Evolutionary conservation across 768 basidiomycete genomes (phyloP).

Genomic region (Heimioporus sp.): DNA sequence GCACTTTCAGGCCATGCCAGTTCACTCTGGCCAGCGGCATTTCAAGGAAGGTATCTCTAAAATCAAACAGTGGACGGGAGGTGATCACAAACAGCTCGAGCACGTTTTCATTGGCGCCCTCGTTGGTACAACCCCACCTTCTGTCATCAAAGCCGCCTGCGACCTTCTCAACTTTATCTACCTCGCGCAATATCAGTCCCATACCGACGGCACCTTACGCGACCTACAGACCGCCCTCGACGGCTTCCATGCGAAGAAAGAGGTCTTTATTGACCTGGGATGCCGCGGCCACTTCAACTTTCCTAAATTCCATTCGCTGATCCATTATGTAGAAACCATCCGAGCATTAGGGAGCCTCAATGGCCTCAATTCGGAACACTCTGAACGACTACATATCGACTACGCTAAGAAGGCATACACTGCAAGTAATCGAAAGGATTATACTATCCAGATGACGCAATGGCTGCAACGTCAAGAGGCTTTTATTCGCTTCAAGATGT

Average conservation of each 20-base stretch:
- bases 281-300: too few species aligned
- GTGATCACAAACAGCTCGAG: slow-evolving; percentile 1
- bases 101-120: background rate
- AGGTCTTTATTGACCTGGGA: too few species aligned
- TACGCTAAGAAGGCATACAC: slow-evolving; percentile 33
- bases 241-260: too few species aligned
- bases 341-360: too few species aligned
- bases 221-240: too few species aligned
- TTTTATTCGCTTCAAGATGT: slow-evolving; percentile 26
- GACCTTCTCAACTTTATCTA: background rate
- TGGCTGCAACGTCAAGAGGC: slow-evolving; percentile 7
- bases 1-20: background rate
- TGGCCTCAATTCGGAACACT: too few species aligned
- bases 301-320: too few species aligned
- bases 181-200: too few species aligned
- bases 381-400: too few species aligned
- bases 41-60: background rate
- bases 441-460: slow-evolving; percentile 3
- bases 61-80: background rate
- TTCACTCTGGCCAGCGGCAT: background rate
- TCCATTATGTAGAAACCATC: too few species aligned
- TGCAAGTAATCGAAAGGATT: slow-evolving; percentile 22
- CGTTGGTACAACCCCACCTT: background rate
- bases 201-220: too few species aligned
- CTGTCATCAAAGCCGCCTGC: too few species aligned